These are phyloP conservation scores for Pisolithus marmoratus DNA, from an alignment of 768 basidiomycete species.

Conservation along the genomic window DNA sequence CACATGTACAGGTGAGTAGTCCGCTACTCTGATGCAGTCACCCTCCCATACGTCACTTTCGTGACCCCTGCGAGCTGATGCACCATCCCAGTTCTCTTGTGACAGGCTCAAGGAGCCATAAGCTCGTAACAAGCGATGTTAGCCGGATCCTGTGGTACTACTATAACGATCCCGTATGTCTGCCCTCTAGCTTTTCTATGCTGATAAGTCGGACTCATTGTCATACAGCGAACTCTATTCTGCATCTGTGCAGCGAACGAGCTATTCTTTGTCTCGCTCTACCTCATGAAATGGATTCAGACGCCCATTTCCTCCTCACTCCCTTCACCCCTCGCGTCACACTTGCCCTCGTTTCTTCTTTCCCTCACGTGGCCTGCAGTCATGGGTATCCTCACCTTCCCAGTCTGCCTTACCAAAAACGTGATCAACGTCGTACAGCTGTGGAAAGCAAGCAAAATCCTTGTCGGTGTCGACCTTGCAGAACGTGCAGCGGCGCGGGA, in stretches of 20 bases:
- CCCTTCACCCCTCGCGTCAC: conserved; percentile 9
- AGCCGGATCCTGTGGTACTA: conserved; percentile 88
- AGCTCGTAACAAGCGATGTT: conserved; percentile 87
- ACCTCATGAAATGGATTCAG: conserved; percentile 82
- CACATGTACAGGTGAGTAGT: conserved; percentile 93
- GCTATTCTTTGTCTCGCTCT: conserved; percentile 90
- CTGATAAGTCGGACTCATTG: background rate
- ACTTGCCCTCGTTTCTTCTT: conserved; percentile 16
- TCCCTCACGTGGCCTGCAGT: conserved; percentile 71
- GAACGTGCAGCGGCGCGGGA: conserved; percentile 68
- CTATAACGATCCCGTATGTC: conserved; percentile 84
- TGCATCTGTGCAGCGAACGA: conserved; percentile 94
- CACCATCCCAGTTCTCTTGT: conserved; percentile 68
- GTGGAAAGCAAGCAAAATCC: conserved; percentile 95
- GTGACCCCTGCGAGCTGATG: conserved; percentile 3
- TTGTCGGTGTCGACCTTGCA: conserved; percentile 89
- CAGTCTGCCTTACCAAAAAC: conserved; percentile 78
- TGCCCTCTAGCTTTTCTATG: conserved; percentile 6
- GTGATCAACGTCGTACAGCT: conserved; percentile 93
- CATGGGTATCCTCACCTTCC: conserved; percentile 56
- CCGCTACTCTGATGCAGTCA: too few relatives aligned
- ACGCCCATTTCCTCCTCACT: conserved; percentile 50
- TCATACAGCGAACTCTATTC: conserved; percentile 72
- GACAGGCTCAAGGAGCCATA: conserved; percentile 91
- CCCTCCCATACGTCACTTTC: background rate